Percentiles rank a stretch among this genome's conserved stretches.
Conservation (phyloP, 202 grass and related monocot genomes). For the Hordeum pubiflorum region DNA sequence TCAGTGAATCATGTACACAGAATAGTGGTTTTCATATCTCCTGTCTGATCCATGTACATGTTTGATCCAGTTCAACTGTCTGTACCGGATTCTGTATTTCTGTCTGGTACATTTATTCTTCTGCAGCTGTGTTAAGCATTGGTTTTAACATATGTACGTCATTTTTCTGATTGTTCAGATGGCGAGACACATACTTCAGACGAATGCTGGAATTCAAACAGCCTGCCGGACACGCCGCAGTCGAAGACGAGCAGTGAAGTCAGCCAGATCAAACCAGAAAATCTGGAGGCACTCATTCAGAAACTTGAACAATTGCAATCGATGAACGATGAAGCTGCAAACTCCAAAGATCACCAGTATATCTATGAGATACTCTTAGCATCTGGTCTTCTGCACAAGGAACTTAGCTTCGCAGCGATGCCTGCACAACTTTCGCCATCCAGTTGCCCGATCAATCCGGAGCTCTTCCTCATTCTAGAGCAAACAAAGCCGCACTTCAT, state of each 20-base stretch:
- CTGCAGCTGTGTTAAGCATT: slow-evolving; percentile 1
- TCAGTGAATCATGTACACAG: slow-evolving; percentile 1
- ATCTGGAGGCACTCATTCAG: slow-evolving; percentile 61
- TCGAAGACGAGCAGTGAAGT: slow-evolving; percentile 49
- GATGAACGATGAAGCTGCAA: slow-evolving; percentile 44
- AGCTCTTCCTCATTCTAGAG: slow-evolving; percentile 85
- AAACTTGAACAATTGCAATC: slow-evolving; percentile 61
- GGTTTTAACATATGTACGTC: slow-evolving; percentile 26
- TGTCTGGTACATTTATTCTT: slow-evolving; percentile 3
- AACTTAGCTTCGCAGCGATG: slow-evolving; percentile 33
- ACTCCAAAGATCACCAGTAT: slow-evolving; percentile 55
- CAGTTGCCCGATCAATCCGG: slow-evolving; percentile 58
- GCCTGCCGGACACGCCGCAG: slow-evolving; percentile 51
- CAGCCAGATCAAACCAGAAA: slow-evolving; percentile 59
- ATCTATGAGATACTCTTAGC: slow-evolving; percentile 73
- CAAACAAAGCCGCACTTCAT: slow-evolving; percentile 49
- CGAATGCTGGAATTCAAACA: slow-evolving; percentile 51
- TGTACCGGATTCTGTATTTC: slow-evolving; percentile 10
- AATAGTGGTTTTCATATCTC: slow-evolving; percentile 18
- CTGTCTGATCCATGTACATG: slow-evolving; percentile 16
- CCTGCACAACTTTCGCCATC: slow-evolving; percentile 35
- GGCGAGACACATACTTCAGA: slow-evolving; percentile 59
- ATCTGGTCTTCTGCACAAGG: slow-evolving; percentile 60
- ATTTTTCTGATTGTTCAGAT: slow-evolving; percentile 45
- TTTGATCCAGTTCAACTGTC: slow-evolving; percentile 20